Percentiles rank a stretch among this genome's conserved stretches.
phyloP scores from a whole-genome alignment of 1,284 basidiomycete species.

The Meira nashicola region DNA sequence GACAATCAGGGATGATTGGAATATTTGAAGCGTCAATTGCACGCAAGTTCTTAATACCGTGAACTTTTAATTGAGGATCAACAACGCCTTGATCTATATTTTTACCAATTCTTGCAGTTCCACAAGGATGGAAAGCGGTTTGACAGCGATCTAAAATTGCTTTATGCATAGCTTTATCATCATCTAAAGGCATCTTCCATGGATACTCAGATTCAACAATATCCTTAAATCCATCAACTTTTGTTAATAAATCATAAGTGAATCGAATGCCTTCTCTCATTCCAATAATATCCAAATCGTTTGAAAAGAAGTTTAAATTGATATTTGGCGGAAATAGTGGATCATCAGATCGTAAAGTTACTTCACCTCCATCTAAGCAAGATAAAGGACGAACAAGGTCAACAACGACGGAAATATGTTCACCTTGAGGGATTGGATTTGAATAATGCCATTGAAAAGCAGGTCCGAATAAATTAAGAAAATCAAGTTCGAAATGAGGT shows the following conservation, averaged over 20 bases:
- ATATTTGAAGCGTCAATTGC: constrained; percentile 39
- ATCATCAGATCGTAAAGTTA: constrained; percentile 18
- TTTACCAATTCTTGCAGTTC: background rate
- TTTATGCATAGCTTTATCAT: background rate
- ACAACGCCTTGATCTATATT: constrained; percentile 57
- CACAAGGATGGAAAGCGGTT: constrained; percentile 3
- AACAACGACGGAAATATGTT: background rate
- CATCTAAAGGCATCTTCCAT: constrained; percentile 5
- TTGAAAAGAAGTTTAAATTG: constrained; percentile 39
- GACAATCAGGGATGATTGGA: constrained; percentile 29
- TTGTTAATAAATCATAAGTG: background rate
- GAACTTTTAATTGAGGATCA: constrained; percentile 43
- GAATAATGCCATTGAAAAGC: constrained; percentile 8
- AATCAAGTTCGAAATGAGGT: constrained; percentile 9
- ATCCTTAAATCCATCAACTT: background rate
- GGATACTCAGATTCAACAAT: background rate
- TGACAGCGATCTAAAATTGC: background rate
- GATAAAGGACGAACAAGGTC: background rate
- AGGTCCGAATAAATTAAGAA: background rate
- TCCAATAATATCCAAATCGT: constrained; percentile 33
- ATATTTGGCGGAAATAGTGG: constrained; percentile 33
- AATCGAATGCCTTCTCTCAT: constrained; percentile 14
- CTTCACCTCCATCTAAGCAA: background rate
- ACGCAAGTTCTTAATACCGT: constrained; percentile 49
- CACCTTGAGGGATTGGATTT: background rate